A percentile compares a stretch with the other conserved stretches of the same genome.
Conservation (phyloP, 805 yeast genomes). For the Vanderwaltozyma yarrowii region DNA sequence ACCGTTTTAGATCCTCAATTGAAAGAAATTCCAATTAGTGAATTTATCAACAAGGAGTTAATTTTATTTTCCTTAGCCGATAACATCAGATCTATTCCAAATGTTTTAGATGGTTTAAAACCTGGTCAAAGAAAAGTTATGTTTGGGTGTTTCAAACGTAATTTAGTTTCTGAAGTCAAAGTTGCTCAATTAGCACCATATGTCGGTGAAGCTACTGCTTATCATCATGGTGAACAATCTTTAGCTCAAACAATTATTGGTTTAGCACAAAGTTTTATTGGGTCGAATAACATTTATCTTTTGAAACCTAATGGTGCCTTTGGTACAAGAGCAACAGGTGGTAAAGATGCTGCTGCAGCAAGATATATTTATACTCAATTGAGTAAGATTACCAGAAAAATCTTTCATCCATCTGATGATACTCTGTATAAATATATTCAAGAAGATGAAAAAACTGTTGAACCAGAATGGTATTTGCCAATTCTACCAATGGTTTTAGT, state of each 20-base stretch:
- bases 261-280: constrained; percentile 89
- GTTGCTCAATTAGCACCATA: constrained; percentile 88
- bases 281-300: constrained; percentile 78
- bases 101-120: constrained; percentile 87
- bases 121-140: constrained; percentile 95
- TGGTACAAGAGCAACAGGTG: constrained; percentile 94
- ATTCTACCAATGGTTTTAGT: constrained; percentile 91
- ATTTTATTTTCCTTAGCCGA: constrained; percentile 95
- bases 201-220: constrained; percentile 79
- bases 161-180: constrained; percentile 65
- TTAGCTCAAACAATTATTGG: constrained; percentile 85
- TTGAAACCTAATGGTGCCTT: constrained; percentile 89
- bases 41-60: constrained; percentile 89
- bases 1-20: constrained; percentile 78
- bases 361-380: constrained; percentile 91
- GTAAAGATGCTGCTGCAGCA: constrained; percentile 97
- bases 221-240: constrained; percentile 92
- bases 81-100: constrained; percentile 89
- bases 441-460: constrained; percentile 90
- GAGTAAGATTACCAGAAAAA: constrained; percentile 58
- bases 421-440: constrained; percentile 69
- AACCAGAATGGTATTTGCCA: constrained; percentile 93
- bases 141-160: constrained; percentile 75
- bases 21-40: constrained; percentile 74
- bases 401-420: constrained; percentile 74